These are phyloP conservation scores for Rhodotorula sp. DNA, from an alignment of 1,284 basidiomycete species.

Conservation along the genomic window DNA sequence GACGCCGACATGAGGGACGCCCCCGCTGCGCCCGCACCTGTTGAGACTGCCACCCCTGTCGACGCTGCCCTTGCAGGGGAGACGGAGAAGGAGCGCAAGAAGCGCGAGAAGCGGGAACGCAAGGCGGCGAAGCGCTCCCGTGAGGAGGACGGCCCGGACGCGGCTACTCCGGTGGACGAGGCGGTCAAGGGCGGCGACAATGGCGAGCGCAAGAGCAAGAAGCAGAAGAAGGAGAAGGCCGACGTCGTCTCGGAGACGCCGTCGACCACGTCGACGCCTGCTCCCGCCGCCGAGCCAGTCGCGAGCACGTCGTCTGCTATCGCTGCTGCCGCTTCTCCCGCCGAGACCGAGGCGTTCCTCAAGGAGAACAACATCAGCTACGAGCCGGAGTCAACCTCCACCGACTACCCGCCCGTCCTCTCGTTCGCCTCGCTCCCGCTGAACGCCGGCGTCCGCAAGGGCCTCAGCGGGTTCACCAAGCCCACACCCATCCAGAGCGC, in stretches of 20 bases:
- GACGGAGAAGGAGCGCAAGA: constrained; percentile 60
- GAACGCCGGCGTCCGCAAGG: constrained; percentile 63
- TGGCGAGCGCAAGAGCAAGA: constrained; percentile 41
- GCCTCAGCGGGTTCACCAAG: constrained; percentile 72
- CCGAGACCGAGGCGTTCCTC: constrained; percentile 66
- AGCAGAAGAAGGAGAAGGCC: constrained; percentile 51
- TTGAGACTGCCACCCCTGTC: too few species aligned
- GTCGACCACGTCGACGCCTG: constrained; percentile 27
- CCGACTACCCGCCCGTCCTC: constrained; percentile 68
- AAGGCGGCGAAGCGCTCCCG: constrained; percentile 55
- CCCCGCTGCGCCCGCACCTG: neutral
- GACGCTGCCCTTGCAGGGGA: constrained; percentile 17
- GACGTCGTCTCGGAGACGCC: constrained; percentile 28
- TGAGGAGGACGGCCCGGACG: constrained; percentile 39
- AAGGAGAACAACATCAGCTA: constrained; percentile 73
- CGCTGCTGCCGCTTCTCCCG: constrained; percentile 45
- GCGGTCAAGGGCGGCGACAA: constrained; percentile 30
- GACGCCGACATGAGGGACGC: constrained; percentile 2
- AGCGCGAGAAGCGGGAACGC: constrained; percentile 91
- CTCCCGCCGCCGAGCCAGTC: constrained; percentile 10
- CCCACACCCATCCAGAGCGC: constrained; percentile 96
- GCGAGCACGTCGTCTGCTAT: constrained; percentile 14
- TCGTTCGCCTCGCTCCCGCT: constrained; percentile 73
- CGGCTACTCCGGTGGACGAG: constrained; percentile 29
- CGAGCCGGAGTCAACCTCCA: constrained; percentile 55